Evolutionary conservation across 805 yeast genomes (phyloP).

Genomic region (Sugiyamaella floridensis): DNA sequence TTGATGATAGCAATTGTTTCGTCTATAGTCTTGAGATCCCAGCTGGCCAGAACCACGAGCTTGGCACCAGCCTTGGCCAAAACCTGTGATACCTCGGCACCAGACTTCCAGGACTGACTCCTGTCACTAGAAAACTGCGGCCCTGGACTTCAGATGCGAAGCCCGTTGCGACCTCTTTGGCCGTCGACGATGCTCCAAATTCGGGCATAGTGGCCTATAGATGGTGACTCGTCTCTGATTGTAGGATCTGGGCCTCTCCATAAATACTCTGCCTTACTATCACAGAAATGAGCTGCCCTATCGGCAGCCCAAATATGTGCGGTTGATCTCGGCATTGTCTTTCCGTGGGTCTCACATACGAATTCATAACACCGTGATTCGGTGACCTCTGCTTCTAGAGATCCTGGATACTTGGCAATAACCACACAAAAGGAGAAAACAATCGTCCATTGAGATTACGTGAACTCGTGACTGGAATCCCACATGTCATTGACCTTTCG

Average conservation of each 20-base stretch:
- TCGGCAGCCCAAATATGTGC: too few species aligned
- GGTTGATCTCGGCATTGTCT: too few species aligned
- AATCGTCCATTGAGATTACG: background rate
- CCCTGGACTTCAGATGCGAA: constrained; percentile 11
- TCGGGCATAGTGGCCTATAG: too few species aligned
- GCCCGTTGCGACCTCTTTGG: constrained; percentile 4
- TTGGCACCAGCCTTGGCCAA: constrained; percentile 10
- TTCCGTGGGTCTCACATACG: too few species aligned
- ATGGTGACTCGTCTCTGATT: too few species aligned
- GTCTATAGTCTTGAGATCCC: constrained; percentile 2
- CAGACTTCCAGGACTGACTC: constrained; percentile 15
- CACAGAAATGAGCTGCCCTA: too few species aligned
- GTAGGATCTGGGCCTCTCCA: too few species aligned
- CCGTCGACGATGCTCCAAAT: background rate
- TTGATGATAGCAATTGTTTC: constrained; percentile 8
- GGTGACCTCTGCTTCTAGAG: background rate
- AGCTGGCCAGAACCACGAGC: constrained; percentile 9
- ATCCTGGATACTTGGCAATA: background rate
- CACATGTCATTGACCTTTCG: too few species aligned
- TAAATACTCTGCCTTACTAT: too few species aligned
- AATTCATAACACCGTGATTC: too few species aligned
- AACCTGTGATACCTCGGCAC: constrained; percentile 11
- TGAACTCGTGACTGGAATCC: too few species aligned
- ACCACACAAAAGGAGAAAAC: background rate
- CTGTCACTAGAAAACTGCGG: constrained; percentile 10